A percentile compares a stretch with the other conserved stretches of the same genome.
Conservation (phyloP, 164 flowering plant species). For the Magnolia officinalis region DNA sequence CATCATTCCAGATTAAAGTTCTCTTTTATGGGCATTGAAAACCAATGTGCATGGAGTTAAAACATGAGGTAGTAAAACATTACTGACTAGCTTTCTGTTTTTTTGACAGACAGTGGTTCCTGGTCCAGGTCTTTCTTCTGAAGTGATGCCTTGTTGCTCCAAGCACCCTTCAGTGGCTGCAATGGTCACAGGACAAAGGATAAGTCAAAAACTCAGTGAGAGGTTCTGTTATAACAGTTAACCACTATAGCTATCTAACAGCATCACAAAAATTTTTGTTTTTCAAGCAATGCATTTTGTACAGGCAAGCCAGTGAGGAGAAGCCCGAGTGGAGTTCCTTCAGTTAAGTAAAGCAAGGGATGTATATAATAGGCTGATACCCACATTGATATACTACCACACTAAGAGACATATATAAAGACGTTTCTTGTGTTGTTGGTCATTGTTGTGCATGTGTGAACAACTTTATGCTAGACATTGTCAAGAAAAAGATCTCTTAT, state of each 20-base stretch:
- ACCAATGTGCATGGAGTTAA: neutral
- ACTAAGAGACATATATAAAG: neutral
- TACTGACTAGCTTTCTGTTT: constrained; percentile 51
- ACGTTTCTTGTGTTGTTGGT: neutral
- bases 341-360: too few relatives aligned
- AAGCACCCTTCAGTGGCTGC: constrained; percentile 35
- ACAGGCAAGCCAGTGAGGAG: too few relatives aligned
- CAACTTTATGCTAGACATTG: too few relatives aligned
- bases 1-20: neutral
- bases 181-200: constrained; percentile 17
- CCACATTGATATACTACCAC: neutral
- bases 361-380: neutral
- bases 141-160: constrained; percentile 20
- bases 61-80: constrained; percentile 10
- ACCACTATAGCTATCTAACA: neutral
- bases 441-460: neutral
- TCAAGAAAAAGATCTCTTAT: too few relatives aligned
- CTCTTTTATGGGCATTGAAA: neutral
- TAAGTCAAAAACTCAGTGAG: neutral
- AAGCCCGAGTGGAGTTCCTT: too few relatives aligned
- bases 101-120: constrained; percentile 32
- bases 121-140: constrained; percentile 32
- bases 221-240: neutral
- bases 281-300: neutral
- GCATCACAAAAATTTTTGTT: neutral